Conservation (phyloP, 352 stramenopile genomes). For the Pilasporangium apinafurcum region DNA sequence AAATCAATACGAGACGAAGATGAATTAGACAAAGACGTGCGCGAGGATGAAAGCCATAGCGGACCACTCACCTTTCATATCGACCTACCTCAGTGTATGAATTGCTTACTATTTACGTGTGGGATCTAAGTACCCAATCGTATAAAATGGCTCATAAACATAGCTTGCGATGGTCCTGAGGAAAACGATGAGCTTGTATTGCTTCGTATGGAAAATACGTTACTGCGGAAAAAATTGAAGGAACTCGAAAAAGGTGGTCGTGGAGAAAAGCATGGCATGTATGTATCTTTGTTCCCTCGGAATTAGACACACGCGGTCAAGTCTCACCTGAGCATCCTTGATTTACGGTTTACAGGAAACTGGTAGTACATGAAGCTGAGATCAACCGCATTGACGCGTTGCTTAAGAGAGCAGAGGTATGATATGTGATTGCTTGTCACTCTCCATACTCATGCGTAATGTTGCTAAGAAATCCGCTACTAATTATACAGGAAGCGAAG, state of each 20-base stretch:
- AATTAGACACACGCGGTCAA: too few relatives aligned
- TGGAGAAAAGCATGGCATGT: slow-evolving; percentile 35
- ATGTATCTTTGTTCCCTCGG: slow-evolving; percentile 2
- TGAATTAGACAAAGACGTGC: too few relatives aligned
- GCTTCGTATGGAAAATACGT: slow-evolving; percentile 53
- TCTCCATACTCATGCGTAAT: background rate
- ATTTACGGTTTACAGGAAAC: slow-evolving; percentile 18
- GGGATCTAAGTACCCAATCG: too few relatives aligned
- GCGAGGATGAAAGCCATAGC: too few relatives aligned
- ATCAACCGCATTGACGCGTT: slow-evolving; percentile 68
- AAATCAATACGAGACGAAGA: too few relatives aligned
- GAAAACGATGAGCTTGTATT: slow-evolving; percentile 37
- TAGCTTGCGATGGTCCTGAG: slow-evolving; percentile 5
- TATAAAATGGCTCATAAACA: too few relatives aligned
- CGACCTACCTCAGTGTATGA: too few relatives aligned
- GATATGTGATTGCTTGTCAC: background rate
- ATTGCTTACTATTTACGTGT: too few relatives aligned
- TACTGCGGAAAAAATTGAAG: slow-evolving; percentile 69
- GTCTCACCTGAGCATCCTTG: background rate
- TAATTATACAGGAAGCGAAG: slow-evolving; percentile 45
- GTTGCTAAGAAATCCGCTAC: too few relatives aligned
- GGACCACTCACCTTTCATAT: too few relatives aligned
- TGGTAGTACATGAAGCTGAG: slow-evolving; percentile 46
- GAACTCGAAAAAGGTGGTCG: slow-evolving; percentile 40
- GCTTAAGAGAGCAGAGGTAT: slow-evolving; percentile 65